Percentiles rank a stretch among this genome's conserved stretches.
Evolutionary conservation across 116 monocot species (phyloP).

Genomic region (Cymodocea nodosa): DNA sequence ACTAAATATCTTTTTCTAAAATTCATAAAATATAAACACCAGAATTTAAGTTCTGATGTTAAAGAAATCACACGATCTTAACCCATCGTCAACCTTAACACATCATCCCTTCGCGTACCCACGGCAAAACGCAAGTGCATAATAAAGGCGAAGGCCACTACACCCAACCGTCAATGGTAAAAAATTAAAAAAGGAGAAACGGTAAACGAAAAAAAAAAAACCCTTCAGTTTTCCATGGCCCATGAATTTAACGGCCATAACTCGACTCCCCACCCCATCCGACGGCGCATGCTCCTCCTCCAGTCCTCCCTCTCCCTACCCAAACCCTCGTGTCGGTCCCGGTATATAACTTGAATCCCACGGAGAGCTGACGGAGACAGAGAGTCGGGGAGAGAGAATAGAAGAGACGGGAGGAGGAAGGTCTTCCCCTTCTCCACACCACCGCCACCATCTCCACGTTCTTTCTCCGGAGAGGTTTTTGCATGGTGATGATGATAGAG

Average conservation of each 20-base stretch:
- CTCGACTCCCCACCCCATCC: neutral
- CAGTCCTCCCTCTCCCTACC: neutral
- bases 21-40: too few species aligned
- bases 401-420: neutral
- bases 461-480: neutral
- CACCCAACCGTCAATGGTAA: too few species aligned
- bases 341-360: neutral
- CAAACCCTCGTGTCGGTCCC: conserved; percentile 2
- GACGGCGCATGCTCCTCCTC: neutral
- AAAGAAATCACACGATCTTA: too few species aligned
- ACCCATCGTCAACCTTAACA: too few species aligned
- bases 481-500: conserved; percentile 18
- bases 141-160: too few species aligned
- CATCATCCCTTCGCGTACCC: too few species aligned
- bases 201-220: too few species aligned
- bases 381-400: neutral
- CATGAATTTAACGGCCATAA: neutral
- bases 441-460: neutral
- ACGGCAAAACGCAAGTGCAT: too few species aligned
- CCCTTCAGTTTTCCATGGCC: neutral
- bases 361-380: too few species aligned
- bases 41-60: too few species aligned
- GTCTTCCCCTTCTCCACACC: neutral
- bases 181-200: too few species aligned
- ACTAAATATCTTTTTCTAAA: too few species aligned